Evolutionary conservation across 2,329 filamentous ascomycete species (phyloP).

Genomic region (Ceratocystis cacaofunesta): DNA sequence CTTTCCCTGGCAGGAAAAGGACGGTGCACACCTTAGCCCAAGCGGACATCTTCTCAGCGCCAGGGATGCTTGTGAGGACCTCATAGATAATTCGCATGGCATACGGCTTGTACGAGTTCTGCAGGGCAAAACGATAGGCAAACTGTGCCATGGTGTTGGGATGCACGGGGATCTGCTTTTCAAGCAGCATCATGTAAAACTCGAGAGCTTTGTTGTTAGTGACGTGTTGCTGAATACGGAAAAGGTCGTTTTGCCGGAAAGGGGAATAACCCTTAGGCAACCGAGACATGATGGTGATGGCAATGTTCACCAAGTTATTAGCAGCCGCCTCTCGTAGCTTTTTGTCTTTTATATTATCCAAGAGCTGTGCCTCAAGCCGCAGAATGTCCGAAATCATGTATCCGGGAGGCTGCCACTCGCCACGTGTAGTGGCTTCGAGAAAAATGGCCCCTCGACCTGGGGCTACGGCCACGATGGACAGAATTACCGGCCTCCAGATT

Average conservation of each 20-base stretch:
- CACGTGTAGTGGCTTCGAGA: slow-evolving; percentile 14
- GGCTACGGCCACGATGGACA: slow-evolving; percentile 11
- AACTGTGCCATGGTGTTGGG: slow-evolving; percentile 34
- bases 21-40: slow-evolving; percentile 39
- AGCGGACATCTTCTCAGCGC: slow-evolving; percentile 29
- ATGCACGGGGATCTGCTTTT: slow-evolving; percentile 24
- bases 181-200: slow-evolving; percentile 26
- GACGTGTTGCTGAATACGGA: slow-evolving; percentile 17
- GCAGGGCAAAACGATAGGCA: slow-evolving; percentile 33
- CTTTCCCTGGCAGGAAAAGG: slow-evolving; percentile 23
- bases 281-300: slow-evolving; percentile 10
- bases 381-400: slow-evolving; percentile 14
- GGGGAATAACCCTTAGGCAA: slow-evolving; percentile 20
- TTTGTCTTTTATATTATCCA: not conserved
- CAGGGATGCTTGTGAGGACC: slow-evolving; percentile 25
- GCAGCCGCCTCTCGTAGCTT: not conserved
- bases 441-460: slow-evolving; percentile 11
- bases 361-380: not conserved
- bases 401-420: slow-evolving; percentile 8
- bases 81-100: slow-evolving; percentile 19
- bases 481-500: slow-evolving; percentile 5
- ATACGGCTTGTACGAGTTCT: slow-evolving; percentile 11
- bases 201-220: slow-evolving; percentile 23
- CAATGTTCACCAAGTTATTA: slow-evolving; percentile 22
- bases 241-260: slow-evolving; percentile 24